A percentile compares a stretch with the other conserved stretches of the same genome.
Evolutionary conservation across 1,139 yeast species (phyloP).

Genomic region (Geotrichum siamense): DNA sequence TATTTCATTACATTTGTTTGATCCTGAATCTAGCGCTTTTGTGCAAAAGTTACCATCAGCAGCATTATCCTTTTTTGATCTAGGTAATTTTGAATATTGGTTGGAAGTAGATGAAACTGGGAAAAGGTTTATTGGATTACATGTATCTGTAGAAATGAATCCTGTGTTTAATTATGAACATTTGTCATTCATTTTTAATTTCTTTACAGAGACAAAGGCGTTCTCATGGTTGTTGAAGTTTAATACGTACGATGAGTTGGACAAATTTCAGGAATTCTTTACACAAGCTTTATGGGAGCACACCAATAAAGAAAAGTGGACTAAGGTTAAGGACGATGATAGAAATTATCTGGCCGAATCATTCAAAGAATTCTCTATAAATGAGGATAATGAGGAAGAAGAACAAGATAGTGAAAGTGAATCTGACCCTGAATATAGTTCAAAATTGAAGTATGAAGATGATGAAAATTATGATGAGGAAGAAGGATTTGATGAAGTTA

Average conservation of each 20-base stretch:
- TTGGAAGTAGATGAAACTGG: slow-evolving; percentile 39
- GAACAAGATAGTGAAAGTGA: slow-evolving; percentile 29
- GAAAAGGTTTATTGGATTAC: slow-evolving; percentile 38
- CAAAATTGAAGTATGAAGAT: slow-evolving; percentile 18
- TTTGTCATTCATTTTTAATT: slow-evolving; percentile 61
- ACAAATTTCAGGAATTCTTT: slow-evolving; percentile 47
- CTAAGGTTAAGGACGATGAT: slow-evolving; percentile 38
- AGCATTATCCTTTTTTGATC: slow-evolving; percentile 40
- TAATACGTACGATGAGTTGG: slow-evolving; percentile 36
- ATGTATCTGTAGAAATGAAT: slow-evolving; percentile 46
- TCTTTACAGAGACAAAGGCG: slow-evolving; percentile 38
- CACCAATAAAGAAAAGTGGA: slow-evolving; percentile 48
- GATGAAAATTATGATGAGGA: slow-evolving; percentile 31
- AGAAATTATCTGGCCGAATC: slow-evolving; percentile 47
- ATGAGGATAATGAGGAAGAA: slow-evolving; percentile 38
- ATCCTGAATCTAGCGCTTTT: slow-evolving; percentile 46
- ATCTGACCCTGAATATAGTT: slow-evolving; percentile 23
- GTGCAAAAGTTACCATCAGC: slow-evolving; percentile 37
- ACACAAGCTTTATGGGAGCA: slow-evolving; percentile 57
- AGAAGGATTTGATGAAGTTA: slow-evolving; percentile 33
- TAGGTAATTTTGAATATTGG: slow-evolving; percentile 49
- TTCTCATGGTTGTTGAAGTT: slow-evolving; percentile 63
- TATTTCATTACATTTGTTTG: slow-evolving; percentile 49
- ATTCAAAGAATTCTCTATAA: slow-evolving; percentile 36
- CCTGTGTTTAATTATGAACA: slow-evolving; percentile 58